Conservation (phyloP, 768 basidiomycete genomes). For the Sporobolomyces phaffii region DNA sequence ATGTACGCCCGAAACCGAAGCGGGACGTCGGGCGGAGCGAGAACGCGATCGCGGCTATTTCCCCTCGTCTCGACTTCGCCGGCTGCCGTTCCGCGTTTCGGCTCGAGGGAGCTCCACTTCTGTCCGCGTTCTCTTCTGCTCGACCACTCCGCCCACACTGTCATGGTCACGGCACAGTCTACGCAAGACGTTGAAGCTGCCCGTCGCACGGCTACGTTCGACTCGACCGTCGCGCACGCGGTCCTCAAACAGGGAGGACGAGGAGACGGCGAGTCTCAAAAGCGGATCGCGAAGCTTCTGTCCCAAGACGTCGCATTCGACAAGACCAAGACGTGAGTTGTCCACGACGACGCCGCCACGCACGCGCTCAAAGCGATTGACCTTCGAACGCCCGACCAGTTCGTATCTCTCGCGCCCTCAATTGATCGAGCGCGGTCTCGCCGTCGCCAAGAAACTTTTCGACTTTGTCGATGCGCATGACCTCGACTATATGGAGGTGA, state of each 20-base stretch:
- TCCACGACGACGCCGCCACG: background rate
- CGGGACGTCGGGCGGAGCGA: no score
- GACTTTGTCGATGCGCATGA: constrained; percentile 57
- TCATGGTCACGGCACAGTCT: background rate
- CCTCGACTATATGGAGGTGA: constrained; percentile 17
- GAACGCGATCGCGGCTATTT: no score
- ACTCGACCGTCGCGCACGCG: background rate
- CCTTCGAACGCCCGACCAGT: background rate
- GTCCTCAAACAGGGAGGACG: background rate
- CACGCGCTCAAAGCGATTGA: background rate
- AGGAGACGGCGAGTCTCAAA: background rate
- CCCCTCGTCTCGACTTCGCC: no score
- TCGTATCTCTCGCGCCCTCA: constrained; percentile 52
- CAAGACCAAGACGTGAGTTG: constrained; percentile 15
- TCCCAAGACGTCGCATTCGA: constrained; percentile 12
- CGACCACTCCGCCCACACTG: background rate
- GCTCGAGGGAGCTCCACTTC: constrained; percentile 1
- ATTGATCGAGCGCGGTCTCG: constrained; percentile 55
- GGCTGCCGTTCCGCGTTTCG: no score
- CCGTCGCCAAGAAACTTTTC: constrained; percentile 56
- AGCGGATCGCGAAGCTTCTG: constrained; percentile 5
- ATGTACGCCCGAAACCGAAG: no score
- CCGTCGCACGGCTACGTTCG: constrained; percentile 9
- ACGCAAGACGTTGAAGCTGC: constrained; percentile 19
- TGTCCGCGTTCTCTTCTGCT: background rate